Evolutionary conservation across 768 basidiomycete species (phyloP), one percentile per base, ranked within the genome.

Genomic region (Amanita jacksonii): DNA sequence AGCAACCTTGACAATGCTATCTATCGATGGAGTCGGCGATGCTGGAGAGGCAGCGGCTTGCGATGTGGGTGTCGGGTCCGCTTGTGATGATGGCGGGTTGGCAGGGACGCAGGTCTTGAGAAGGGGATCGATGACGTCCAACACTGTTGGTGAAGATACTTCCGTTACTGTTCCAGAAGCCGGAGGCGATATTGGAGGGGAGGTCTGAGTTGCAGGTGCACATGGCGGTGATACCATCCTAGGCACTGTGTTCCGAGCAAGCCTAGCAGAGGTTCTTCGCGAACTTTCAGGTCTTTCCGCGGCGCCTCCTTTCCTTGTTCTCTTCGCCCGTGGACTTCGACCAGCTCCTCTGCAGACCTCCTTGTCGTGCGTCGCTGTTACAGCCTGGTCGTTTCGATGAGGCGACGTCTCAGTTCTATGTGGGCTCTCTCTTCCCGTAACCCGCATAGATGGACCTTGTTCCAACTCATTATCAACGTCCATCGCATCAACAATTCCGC

Each of bases 1-100:
- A 1, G 65, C 66, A 6, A 66, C 64, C 38, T 59, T 62, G 15
- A 66, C 57, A 20, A 66, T 64, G 45, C 53, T 61, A 25, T 63
- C 63, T 54, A 62, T 63, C 13, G 57, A 51, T 1, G 63, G 56
- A 3, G 57, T 35, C 23, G 43, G 33, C n/a, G 31, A 23, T 5
- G 6, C 16, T 8, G 22, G 12, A 13, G 23, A 27, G 4, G 20
- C 3, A 12, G 35, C 35, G 10, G n/a, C 25, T 15, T 20, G 36
- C 18, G 36, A 38, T 20, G 37, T 16, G 22, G 18, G 8, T 28
- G 27, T n/a, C 13, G 24, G 15, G 25, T 22, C 25, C 6, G 33
- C 9, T 10, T 23, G 23, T 25, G 43, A 8, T 15, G 42, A 24
- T 15, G 38, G 24, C 3, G 20, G 5, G 15, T 31, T 34, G 16